Evolutionary conservation across 2,329 filamentous ascomycete species (phyloP).

Genomic region (Sclerotinia trifoliorum): DNA sequence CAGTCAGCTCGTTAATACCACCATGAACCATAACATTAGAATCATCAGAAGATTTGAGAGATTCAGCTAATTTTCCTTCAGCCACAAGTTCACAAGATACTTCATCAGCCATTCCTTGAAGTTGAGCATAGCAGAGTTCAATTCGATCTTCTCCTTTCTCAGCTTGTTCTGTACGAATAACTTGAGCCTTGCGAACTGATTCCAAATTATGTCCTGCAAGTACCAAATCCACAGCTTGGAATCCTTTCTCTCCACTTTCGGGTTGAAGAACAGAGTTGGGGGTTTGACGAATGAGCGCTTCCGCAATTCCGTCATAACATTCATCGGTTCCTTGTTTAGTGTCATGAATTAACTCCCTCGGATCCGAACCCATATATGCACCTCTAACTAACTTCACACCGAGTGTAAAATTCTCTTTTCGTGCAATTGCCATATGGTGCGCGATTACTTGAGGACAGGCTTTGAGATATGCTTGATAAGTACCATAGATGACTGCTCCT

Average conservation of each 20-base stretch:
- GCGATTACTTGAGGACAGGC: conserved; percentile 56
- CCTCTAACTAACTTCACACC: conserved; percentile 76
- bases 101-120: conserved; percentile 96
- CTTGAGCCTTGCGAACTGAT: conserved; percentile 61
- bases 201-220: conserved; percentile 81
- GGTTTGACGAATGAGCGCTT: conserved; percentile 61
- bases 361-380: conserved; percentile 70
- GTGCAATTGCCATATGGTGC: conserved; percentile 58
- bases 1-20: neutral
- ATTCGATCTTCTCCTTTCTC: conserved; percentile 42
- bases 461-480: conserved; percentile 77
- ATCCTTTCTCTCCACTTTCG: conserved; percentile 44
- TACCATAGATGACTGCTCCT: conserved; percentile 72
- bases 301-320: conserved; percentile 70
- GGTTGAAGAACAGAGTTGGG: conserved; percentile 57
- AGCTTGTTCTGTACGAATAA: conserved; percentile 48
- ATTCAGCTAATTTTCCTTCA: conserved; percentile 35
- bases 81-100: conserved; percentile 64
- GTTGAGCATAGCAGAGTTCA: conserved; percentile 67
- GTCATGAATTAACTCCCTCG: conserved; percentile 67
- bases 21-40: neutral
- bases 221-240: conserved; percentile 62
- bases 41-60: neutral
- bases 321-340: conserved; percentile 69
- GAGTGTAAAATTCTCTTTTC: conserved; percentile 60